Conservation (phyloP, 495 filamentous ascomycete species). For the Bacidia rubella region DNA sequence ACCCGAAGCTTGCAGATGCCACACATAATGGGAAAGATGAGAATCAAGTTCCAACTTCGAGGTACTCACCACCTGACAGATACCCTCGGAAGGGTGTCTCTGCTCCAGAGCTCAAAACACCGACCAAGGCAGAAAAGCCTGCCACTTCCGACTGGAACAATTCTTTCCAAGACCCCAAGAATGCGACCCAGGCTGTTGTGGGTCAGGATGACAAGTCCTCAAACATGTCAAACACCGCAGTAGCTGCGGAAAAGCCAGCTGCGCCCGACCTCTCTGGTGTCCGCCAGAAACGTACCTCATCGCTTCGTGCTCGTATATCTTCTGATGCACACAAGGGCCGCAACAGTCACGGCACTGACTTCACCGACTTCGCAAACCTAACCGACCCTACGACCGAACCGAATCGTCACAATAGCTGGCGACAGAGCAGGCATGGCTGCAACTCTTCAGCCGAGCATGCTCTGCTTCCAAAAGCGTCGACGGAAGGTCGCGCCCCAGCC, state of each 20-base stretch:
- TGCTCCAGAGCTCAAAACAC: background rate
- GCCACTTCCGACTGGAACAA: background rate
- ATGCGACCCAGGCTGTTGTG: background rate
- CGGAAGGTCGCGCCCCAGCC: slow-evolving; percentile 17
- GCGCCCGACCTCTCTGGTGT: slow-evolving; percentile 10
- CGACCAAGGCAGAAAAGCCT: background rate
- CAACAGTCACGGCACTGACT: slow-evolving; percentile 9
- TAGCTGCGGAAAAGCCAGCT: slow-evolving; percentile 7
- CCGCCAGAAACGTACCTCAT: slow-evolving; percentile 18
- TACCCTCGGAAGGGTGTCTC: background rate
- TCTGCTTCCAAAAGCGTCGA: slow-evolving; percentile 10
- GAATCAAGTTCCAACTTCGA: slow-evolving; percentile 10
- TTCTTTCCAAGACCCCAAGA: slow-evolving; percentile 6
- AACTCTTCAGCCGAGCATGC: background rate
- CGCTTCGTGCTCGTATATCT: slow-evolving; percentile 18
- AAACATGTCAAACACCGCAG: slow-evolving; percentile 8
- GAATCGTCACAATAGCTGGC: background rate
- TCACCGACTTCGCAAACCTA: slow-evolving; percentile 11
- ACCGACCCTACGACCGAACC: too few relatives aligned
- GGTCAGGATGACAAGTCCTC: background rate
- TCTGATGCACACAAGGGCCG: slow-evolving; percentile 12
- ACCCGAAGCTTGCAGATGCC: slow-evolving; percentile 8
- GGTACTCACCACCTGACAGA: slow-evolving; percentile 10
- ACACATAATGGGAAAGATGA: background rate
- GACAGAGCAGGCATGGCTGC: slow-evolving; percentile 7